phyloP scores from a whole-genome alignment of 1,284 basidiomycete species.

The Cutaneotrichosporon sp. region DNA sequence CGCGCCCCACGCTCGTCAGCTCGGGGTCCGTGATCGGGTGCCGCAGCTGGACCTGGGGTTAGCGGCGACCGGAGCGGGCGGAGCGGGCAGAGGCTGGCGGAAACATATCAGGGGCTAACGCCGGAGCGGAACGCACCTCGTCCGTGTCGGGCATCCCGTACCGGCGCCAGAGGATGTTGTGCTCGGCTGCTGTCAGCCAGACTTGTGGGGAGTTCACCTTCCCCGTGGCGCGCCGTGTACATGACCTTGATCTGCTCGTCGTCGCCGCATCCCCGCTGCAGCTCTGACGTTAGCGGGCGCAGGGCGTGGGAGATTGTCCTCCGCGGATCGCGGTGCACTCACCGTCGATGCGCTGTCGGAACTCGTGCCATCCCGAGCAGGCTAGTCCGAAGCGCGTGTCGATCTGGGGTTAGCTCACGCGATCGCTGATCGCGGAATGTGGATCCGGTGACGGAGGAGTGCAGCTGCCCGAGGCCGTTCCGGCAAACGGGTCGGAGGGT shows the following conservation, averaged over 20 bases:
- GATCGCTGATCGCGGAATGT: not conserved
- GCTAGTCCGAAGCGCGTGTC: conserved; percentile 32
- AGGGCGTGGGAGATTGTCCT: not conserved
- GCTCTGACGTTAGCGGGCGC: conserved; percentile 19
- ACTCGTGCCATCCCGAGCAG: conserved; percentile 28
- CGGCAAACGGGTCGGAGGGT: too few relatives aligned
- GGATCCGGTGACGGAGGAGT: too few relatives aligned
- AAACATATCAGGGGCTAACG: not conserved
- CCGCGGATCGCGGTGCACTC: too few relatives aligned
- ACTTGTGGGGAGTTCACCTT: conserved; percentile 26
- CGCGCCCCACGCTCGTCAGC: conserved; percentile 29
- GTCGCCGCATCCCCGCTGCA: conserved; percentile 18
- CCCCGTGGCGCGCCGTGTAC: conserved; percentile 39
- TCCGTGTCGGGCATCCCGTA: conserved; percentile 25
- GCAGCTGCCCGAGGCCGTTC: too few relatives aligned
- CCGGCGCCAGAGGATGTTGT: conserved; percentile 32
- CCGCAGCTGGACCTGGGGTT: conserved; percentile 23
- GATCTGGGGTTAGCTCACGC: conserved; percentile 23
- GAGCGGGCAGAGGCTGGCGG: not conserved
- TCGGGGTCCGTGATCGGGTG: conserved; percentile 34
- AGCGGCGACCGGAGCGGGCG: not conserved
- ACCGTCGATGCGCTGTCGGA: conserved; percentile 29
- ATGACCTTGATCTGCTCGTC: conserved; percentile 38
- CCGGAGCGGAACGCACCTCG: conserved; percentile 10
- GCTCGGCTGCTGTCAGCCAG: conserved; percentile 29